These are phyloP conservation scores for Pachyrhizus erosus DNA, from an alignment of 306 rosid species.

Conservation along the genomic window DNA sequence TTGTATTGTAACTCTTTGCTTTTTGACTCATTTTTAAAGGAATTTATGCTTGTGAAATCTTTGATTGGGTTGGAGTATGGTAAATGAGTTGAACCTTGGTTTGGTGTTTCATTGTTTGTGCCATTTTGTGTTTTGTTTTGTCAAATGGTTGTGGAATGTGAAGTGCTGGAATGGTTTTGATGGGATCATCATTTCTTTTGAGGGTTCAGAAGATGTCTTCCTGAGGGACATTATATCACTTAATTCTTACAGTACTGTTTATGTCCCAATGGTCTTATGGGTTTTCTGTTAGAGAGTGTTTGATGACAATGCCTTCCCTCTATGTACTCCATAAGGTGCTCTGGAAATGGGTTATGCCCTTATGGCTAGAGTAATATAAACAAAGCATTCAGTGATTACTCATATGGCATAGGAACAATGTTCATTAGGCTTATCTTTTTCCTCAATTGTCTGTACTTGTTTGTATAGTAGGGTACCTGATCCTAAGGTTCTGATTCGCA, in stretches of 20 bases:
- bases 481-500: neutral
- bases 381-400: neutral
- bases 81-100: neutral
- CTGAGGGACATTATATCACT: neutral
- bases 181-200: neutral
- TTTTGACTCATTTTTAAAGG: neutral
- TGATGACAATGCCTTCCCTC: neutral
- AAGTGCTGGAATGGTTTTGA: neutral
- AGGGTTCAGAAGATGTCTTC: neutral
- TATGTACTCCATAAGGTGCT: neutral
- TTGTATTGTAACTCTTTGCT: conserved; percentile 5
- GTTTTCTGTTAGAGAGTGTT: neutral
- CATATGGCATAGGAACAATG: neutral
- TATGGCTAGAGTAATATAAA: neutral
- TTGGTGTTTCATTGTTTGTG: neutral
- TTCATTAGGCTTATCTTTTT: neutral
- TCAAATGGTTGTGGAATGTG: neutral
- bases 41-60: neutral
- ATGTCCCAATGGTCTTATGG: neutral
- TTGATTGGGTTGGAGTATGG: neutral
- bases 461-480: neutral
- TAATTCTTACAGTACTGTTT: neutral
- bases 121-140: neutral
- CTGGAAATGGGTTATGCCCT: neutral
- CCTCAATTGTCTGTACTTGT: neutral